Evolutionary conservation across 2,329 filamentous ascomycete species (phyloP).

Genomic region (Xylaria multiplex): DNA sequence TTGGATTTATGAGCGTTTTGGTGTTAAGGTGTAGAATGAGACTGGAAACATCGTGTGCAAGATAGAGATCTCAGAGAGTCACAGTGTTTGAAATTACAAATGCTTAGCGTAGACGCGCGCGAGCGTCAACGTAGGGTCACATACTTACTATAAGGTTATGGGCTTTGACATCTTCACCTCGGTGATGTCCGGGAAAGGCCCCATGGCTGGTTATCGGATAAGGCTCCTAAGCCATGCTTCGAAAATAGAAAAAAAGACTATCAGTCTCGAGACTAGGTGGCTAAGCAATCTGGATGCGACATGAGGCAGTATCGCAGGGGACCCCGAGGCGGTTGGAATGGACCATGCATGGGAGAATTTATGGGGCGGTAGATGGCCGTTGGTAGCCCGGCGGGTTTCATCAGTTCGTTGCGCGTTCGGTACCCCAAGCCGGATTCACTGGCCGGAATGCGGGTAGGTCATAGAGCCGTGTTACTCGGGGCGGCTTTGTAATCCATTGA

Average conservation of each 20-base stretch:
- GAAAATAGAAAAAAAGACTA: conserved; percentile 11
- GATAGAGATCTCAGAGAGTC: background rate
- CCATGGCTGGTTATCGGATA: conserved; percentile 16
- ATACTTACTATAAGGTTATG: background rate
- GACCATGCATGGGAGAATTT: background rate
- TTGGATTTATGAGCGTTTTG: background rate
- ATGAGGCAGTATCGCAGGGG: background rate
- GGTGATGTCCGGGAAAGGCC: conserved; percentile 20
- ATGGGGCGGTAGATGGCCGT: no score
- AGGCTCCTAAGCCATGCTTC: conserved; percentile 16
- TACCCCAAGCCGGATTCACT: no score
- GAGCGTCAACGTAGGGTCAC: background rate
- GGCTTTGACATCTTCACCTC: background rate
- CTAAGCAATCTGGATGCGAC: conserved; percentile 12
- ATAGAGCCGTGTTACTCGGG: no score
- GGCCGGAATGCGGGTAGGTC: no score
- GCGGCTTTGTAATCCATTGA: no score
- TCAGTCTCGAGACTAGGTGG: background rate
- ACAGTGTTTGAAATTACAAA: background rate
- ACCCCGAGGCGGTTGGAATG: background rate
- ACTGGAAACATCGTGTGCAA: background rate
- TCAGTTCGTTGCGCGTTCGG: no score
- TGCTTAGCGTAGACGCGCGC: no score
- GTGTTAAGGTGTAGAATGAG: background rate
- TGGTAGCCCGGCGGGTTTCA: no score